Base-by-base conservation (phyloP, 225 moss, liverwort and hornwort species). In the Climacium dendroides region DNA sequence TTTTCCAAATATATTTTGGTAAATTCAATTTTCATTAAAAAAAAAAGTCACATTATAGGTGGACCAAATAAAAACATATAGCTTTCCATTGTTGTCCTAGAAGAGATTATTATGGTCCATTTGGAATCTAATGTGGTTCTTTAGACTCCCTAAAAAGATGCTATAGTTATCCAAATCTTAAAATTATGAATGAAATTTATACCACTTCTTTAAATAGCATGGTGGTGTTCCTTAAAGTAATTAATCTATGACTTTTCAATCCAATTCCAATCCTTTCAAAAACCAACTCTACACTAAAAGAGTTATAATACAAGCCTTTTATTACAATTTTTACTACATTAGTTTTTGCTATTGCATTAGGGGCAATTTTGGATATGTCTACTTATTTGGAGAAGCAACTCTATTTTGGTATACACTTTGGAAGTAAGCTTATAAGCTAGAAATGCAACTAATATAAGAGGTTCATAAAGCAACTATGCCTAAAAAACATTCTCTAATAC, bases 381-480 rank as follows among this genome's bases (percentile, higher is more conserved):
- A 66, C 12, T 11, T 26, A 26, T 43, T 26, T 1, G 1, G 0
- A 15, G 15, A 25, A 8, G 14, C 4, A 69, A 69, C 35, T 69
- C 0, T 69, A 0, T 11, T 7, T 24, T 39, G 12, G 37, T 13
- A 39, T 4, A 69, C 1, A 63, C 2, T 24, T 39, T 13, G 13
- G 7, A 1, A 37, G 3, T 69, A 39, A 69, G 24, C 24, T 39
- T 70, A 4, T 8, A 39, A 22, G 24, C 7, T 69, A 70, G 11
- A 70, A 23, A 25, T 70, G 70, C 25, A 70, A 41, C 14, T 25
- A 70, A 43, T 15, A 2, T 41, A 71, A 9, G 15, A 71, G 13
- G 26, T 26, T 1, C 2, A 5, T 15, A 26, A 28, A 26, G 14
- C 0, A 0, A 41, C 3, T 0, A 14, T 1, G 4, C 13, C 13